Percentiles rank a stretch among this genome's conserved stretches.
These are phyloP conservation scores for Aspergillus awamori DNA, from an alignment of 2,329 filamentous ascomycete species.

Conservation along the genomic window DNA sequence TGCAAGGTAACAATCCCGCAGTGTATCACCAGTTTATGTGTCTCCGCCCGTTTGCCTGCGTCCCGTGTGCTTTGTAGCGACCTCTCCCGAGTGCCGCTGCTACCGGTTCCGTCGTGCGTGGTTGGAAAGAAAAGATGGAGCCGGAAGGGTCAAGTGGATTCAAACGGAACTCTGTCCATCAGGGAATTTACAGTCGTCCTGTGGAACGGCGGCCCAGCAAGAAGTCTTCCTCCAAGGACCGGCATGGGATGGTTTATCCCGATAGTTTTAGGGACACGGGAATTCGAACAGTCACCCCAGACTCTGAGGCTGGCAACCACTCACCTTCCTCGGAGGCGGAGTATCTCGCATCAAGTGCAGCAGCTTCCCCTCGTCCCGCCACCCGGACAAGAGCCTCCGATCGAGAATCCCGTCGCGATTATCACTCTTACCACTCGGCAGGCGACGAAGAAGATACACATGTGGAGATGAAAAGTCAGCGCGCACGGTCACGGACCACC, in stretches of 20 bases:
- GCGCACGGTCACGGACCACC: conserved; percentile 45
- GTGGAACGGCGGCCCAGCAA: conserved; percentile 51
- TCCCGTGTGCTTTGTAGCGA: conserved; percentile 31
- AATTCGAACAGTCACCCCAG: conserved; percentile 52
- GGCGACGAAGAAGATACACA: conserved; percentile 39
- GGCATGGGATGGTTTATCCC: conserved; percentile 50
- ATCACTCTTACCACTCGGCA: conserved; percentile 33
- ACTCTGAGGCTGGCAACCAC: conserved; percentile 41
- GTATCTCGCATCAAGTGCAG: conserved; percentile 32
- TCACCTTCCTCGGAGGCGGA: conserved; percentile 45
- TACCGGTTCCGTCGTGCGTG: conserved; percentile 25
- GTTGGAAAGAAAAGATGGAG: conserved; percentile 40
- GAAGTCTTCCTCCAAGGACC: conserved; percentile 51
- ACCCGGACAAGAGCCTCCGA: conserved; percentile 39
- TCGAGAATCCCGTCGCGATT: conserved; percentile 36
- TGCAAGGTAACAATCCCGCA: conserved; percentile 28
- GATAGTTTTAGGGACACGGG: conserved; percentile 49
- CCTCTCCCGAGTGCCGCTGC: conserved; percentile 26
- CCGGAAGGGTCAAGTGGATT: conserved; percentile 45
- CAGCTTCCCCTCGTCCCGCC: conserved; percentile 42
- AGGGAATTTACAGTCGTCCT: conserved; percentile 42
- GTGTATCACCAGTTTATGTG: conserved; percentile 24
- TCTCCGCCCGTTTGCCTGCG: conserved; percentile 28
- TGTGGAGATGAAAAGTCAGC: conserved; percentile 37
- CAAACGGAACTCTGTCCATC: conserved; percentile 45